Evolutionary conservation across 2,329 filamentous ascomycete species (phyloP), one percentile per base, ranked within the genome.

Genomic region (Amylocarpus encephaloides): DNA sequence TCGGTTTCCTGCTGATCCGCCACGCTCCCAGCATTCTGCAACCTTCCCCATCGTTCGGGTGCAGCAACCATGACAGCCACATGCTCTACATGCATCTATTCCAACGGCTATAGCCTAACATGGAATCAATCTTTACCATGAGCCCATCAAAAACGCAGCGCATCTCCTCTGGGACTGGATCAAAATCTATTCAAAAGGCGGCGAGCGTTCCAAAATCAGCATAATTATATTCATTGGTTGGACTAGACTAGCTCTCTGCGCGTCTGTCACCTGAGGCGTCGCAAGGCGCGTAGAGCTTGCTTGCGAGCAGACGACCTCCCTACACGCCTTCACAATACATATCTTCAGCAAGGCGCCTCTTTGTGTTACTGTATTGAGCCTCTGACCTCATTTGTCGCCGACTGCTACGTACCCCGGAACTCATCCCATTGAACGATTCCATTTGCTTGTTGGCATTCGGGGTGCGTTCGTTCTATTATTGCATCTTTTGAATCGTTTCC

Each of bases 191-290:
- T 26, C 22, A 26, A 52, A 62, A 60, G 58, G 62, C 60, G 58
- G 58, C 58, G 54, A 55, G 56, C 58, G 63, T 63, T 65, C 59
- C 60, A 63, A 54, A 41, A 58, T 46, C 22, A 48, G 48, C 42
- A 16, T 49, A 42, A 35, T 30, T 36, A 43, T 46, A 49, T 44
- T 47, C 40, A 62, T 61, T 62, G 46, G 46, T 41, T 48, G 29
- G 46, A 35, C n/a, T 18, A 15, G 49, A 15, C 40, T 18, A 18
- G 32, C 29, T 19, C 38, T 15, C 15, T 43, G 46, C 53, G 48
- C 54, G 55, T 55, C 55, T 61, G 61, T 56, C 56, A 59, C 59
- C 48, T 44, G 51, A 52, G 55, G 55, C 51, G 57, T 63, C 60
- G 50, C 59, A 63, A 49, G 57, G 60, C 62, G 60, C 61, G 56